phyloP scores from a whole-genome alignment of 1,284 basidiomycete genomes.

The Rhizoctonia solani region DNA sequence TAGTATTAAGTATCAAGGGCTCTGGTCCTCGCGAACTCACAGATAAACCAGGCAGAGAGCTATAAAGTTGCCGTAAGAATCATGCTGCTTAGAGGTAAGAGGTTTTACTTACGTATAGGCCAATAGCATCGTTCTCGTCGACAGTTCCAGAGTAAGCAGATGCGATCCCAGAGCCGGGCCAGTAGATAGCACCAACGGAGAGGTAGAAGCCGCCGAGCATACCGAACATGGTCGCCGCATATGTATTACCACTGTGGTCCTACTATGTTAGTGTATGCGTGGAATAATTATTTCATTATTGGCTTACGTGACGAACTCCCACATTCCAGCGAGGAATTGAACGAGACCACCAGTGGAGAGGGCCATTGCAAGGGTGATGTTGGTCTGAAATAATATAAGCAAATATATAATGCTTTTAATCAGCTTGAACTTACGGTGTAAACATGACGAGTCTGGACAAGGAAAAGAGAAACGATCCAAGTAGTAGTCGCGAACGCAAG shows the following conservation, averaged over 20 bases:
- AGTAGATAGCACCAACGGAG: constrained; percentile 34
- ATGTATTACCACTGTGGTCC: constrained; percentile 52
- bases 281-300: no score
- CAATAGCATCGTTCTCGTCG: neutral
- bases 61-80: constrained; percentile 42
- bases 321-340: constrained; percentile 52
- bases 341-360: constrained; percentile 45
- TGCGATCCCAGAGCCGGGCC: constrained; percentile 27
- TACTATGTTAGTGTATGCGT: no score
- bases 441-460: constrained; percentile 41
- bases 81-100: constrained; percentile 44
- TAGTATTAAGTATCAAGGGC: constrained; percentile 48
- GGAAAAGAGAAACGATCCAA: constrained; percentile 42
- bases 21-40: constrained; percentile 43
- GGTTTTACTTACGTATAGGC: neutral
- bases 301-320: constrained; percentile 45
- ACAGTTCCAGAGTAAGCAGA: constrained; percentile 38
- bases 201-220: constrained; percentile 42
- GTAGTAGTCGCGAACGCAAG: constrained; percentile 48
- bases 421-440: constrained; percentile 38
- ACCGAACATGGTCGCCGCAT: constrained; percentile 49
- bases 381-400: constrained; percentile 40
- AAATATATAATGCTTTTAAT: constrained; percentile 53
- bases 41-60: neutral
- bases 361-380: constrained; percentile 45